phyloP scores from a whole-genome alignment of 352 stramenopile genomes.

The Thalassiosira allenii region DNA sequence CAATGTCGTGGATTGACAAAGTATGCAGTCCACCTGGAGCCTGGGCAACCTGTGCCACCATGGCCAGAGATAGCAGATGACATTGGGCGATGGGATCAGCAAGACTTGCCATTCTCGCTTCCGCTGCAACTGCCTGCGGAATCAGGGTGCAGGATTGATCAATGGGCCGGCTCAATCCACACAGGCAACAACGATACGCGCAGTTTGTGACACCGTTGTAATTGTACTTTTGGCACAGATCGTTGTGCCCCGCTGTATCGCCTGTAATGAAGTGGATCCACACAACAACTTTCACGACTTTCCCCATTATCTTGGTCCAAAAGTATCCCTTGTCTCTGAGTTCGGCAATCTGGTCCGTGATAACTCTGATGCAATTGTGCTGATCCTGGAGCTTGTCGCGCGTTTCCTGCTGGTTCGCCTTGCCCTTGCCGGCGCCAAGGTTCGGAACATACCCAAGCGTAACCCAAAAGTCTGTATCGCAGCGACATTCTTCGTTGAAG shows the following conservation, averaged over 20 bases:
- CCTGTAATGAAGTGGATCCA: slow-evolving; percentile 40
- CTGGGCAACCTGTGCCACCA: too few species aligned
- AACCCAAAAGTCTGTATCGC: slow-evolving; percentile 20
- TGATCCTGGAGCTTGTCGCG: slow-evolving; percentile 17
- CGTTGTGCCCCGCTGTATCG: slow-evolving; percentile 27
- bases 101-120: not conserved
- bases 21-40: too few species aligned
- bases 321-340: slow-evolving; percentile 14
- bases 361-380: slow-evolving; percentile 11
- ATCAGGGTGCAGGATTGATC: not conserved
- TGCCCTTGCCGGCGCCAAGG: slow-evolving; percentile 3
- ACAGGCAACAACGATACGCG: slow-evolving; percentile 27
- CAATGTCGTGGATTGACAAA: not conserved
- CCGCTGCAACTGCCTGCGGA: not conserved
- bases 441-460: slow-evolving; percentile 47
- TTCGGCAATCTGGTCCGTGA: not conserved
- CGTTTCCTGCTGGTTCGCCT: not conserved
- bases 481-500: slow-evolving; percentile 26
- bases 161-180: not conserved
- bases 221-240: slow-evolving; percentile 1
- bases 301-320: not conserved
- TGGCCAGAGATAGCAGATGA: too few species aligned
- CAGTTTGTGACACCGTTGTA: not conserved
- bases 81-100: too few species aligned
- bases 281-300: not conserved